Conservation (phyloP, 306 rosid genomes). For the Corylus heterophylla region DNA sequence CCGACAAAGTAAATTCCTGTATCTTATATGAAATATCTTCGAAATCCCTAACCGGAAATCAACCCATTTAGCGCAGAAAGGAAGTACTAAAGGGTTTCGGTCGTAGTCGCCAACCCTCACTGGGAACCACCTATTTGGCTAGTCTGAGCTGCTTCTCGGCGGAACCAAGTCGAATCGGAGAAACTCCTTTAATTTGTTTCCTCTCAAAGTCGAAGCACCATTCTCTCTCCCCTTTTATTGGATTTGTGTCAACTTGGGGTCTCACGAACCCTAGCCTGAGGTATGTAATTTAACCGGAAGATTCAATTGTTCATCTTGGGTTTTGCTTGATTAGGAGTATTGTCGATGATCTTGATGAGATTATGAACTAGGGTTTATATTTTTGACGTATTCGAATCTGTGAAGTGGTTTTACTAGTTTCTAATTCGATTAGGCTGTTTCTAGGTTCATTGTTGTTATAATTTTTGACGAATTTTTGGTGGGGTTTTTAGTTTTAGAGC, state of each 20-base stretch:
- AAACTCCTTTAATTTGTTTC: neutral
- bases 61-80: too few relatives aligned
- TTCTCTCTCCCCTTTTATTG: neutral
- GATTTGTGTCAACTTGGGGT: neutral
- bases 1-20: too few relatives aligned
- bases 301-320: neutral
- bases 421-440: neutral
- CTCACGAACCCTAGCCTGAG: neutral
- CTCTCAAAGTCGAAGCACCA: neutral
- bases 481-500: neutral
- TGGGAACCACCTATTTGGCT: too few relatives aligned
- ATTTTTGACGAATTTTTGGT: neutral
- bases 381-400: neutral
- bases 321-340: neutral
- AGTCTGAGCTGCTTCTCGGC: too few relatives aligned
- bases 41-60: too few relatives aligned
- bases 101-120: too few relatives aligned
- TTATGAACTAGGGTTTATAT: neutral
- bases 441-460: neutral
- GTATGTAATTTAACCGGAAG: neutral
- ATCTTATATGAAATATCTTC: too few relatives aligned
- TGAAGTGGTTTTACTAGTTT: neutral
- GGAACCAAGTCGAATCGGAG: neutral
- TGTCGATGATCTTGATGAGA: neutral
- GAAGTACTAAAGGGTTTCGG: too few relatives aligned